Conservation (phyloP, 108 stramenopile genomes). For the Cyclotella cryptica region DNA sequence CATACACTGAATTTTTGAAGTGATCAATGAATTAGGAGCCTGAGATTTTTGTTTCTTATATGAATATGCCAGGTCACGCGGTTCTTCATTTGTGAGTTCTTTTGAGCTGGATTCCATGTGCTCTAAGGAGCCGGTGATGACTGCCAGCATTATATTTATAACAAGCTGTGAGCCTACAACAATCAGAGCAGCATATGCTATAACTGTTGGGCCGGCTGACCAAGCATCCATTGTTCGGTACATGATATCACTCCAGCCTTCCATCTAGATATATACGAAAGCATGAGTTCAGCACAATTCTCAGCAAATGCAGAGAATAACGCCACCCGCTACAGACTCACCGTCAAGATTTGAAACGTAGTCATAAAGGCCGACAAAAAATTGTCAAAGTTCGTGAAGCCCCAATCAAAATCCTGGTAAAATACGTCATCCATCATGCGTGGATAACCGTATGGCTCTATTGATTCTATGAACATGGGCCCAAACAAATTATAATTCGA, state of each 20-base stretch:
- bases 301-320: neutral
- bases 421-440: conserved; percentile 42
- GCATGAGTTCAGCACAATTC: neutral
- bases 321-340: neutral
- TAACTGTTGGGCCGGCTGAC: conserved; percentile 20
- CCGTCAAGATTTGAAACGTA: conserved; percentile 71
- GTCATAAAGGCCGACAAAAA: conserved; percentile 63
- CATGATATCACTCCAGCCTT: conserved; percentile 77
- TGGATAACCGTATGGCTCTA: conserved; percentile 40
- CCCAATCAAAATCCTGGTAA: conserved; percentile 55
- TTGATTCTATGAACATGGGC: conserved; percentile 36
- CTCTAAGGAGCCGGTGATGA: conserved; percentile 56
- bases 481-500: conserved; percentile 56
- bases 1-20: conserved; percentile 16
- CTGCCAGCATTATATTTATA: conserved; percentile 79
- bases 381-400: conserved; percentile 69
- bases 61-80: conserved; percentile 26
- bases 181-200: conserved; percentile 64
- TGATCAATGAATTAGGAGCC: neutral
- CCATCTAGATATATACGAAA: conserved; percentile 28
- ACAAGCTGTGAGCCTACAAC: conserved; percentile 69
- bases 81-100: no score
- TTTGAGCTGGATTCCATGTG: conserved; percentile 46
- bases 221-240: conserved; percentile 56
- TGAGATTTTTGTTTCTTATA: neutral